A percentile compares a stretch with the other conserved stretches of the same genome.
Conservation (phyloP, 2,329 filamentous ascomycete genomes). For the Hansfordia pulvinata region DNA sequence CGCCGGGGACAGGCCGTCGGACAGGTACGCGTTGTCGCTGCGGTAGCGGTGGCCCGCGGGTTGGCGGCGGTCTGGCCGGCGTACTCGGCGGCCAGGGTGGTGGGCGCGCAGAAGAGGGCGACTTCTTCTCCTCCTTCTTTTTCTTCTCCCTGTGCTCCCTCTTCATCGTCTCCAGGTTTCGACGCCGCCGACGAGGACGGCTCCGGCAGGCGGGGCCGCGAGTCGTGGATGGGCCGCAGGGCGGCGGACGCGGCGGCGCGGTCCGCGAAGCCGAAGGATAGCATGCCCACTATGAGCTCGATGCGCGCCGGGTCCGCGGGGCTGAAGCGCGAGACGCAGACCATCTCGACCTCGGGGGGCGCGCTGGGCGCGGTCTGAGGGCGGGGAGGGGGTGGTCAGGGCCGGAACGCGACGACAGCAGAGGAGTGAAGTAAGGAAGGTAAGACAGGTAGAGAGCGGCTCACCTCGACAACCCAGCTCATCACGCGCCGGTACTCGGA, state of each 20-base stretch:
- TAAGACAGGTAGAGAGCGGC: constrained; percentile 3
- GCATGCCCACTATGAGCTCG: constrained; percentile 21
- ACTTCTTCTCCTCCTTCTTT: no score
- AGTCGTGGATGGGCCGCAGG: constrained; percentile 21
- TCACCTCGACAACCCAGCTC: constrained; percentile 29
- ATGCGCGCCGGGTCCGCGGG: constrained; percentile 14
- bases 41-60: constrained; percentile 33
- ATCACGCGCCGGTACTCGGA: constrained; percentile 28
- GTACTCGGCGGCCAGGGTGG: constrained; percentile 26
- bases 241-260: no score
- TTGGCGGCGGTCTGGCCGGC: constrained; percentile 28
- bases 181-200: no score
- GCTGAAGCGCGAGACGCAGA: constrained; percentile 19
- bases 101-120: constrained; percentile 24
- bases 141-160: no score
- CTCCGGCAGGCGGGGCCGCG: no score
- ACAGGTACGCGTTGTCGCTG: constrained; percentile 35
- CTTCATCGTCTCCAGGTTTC: no score
- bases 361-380: constrained; percentile 14
- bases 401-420: no score
- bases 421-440: no score
- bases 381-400: no score
- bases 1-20: constrained; percentile 28
- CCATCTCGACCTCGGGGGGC: constrained; percentile 25
- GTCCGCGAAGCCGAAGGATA: no score